Evolutionary conservation across 768 basidiomycete species (phyloP).

Genomic region (Scleroderma bovista): DNA sequence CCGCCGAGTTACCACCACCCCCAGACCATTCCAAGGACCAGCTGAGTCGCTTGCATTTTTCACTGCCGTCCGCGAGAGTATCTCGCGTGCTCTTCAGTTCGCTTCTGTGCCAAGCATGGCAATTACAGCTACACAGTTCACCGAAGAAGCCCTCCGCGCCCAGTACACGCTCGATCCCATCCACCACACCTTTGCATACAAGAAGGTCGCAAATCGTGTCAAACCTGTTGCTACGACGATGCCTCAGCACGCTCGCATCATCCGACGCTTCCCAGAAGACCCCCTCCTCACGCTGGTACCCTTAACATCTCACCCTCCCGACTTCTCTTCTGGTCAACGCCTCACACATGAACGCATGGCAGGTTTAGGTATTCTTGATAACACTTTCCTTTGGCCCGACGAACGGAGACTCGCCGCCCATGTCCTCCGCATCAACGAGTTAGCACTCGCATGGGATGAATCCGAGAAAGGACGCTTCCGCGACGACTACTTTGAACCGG

Average conservation of each 20-base stretch:
- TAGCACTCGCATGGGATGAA: constrained; percentile 12
- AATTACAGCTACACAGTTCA: no score
- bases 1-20: neutral
- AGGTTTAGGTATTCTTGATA: neutral
- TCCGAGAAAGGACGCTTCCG: constrained; percentile 28
- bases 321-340: neutral
- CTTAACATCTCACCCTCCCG: neutral
- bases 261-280: no score
- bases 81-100: neutral
- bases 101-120: no score
- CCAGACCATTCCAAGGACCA: neutral
- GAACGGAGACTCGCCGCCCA: neutral
- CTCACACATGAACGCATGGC: neutral
- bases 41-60: neutral
- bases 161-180: neutral
- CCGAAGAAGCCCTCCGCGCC: no score
- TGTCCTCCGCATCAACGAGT: neutral
- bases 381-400: neutral
- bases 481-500: constrained; percentile 27
- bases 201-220: neutral
- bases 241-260: no score
- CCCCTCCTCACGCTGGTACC: neutral
- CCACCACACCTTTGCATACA: neutral
- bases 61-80: neutral
- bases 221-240: no score